phyloP scores from a whole-genome alignment of 2,329 filamentous ascomycete species.

The Atkinsonella texensis region DNA sequence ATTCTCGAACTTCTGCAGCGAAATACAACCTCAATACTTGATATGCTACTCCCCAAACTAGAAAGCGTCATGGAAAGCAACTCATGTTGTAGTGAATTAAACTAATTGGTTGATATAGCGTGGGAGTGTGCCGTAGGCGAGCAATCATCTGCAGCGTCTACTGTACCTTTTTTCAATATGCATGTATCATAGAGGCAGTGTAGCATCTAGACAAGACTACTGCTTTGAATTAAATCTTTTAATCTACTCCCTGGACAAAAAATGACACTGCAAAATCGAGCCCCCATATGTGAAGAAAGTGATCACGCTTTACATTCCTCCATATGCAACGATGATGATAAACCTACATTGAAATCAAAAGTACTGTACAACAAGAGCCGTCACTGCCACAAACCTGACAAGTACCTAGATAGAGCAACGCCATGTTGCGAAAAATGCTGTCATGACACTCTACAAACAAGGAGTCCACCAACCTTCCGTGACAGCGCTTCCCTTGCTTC shows the following conservation, averaged over 20 bases:
- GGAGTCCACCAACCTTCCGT: slow-evolving; percentile 66
- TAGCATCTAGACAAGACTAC: background rate
- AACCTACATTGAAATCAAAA: background rate
- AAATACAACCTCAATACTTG: background rate
- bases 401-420: too few relatives aligned
- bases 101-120: background rate
- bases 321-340: too few relatives aligned
- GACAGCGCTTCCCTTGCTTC: slow-evolving; percentile 75
- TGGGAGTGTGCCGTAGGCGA: background rate
- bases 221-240: background rate
- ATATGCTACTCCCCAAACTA: background rate
- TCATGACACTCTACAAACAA: slow-evolving; percentile 58
- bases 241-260: too few relatives aligned
- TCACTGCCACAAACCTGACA: background rate
- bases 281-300: too few relatives aligned
- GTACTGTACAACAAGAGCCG: background rate
- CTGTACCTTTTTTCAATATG: background rate
- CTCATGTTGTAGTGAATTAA: too few relatives aligned
- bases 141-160: background rate
- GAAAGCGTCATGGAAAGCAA: background rate
- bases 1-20: too few relatives aligned
- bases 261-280: too few relatives aligned
- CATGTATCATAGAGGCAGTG: background rate
- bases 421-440: background rate
- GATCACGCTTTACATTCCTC: too few relatives aligned